Evolutionary conservation across 2,329 filamentous ascomycete genomes (phyloP), one percentile per base, ranked within the genome.

Genomic region (Zymoseptoria ardabiliae): DNA sequence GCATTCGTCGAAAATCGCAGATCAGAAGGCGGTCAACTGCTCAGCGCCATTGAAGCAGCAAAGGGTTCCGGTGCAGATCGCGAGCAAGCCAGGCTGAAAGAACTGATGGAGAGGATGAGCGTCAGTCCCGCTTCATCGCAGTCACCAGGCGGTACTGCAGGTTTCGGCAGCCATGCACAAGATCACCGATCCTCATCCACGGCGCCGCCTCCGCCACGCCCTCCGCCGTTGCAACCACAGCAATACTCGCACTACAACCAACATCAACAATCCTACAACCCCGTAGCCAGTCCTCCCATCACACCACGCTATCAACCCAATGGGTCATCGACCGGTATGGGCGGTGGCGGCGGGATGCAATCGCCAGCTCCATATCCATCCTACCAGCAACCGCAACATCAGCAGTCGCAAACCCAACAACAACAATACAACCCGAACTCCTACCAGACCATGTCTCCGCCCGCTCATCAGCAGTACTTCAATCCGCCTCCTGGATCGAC

Each of bases 1-100:
- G 89, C 89, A 0, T 99, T 99, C 75, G 92, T 99, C 65, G 95
- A 91, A 77, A 99, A 99, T 73, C 85, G 94, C 55, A 81, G 92
- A 61, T 88, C 90, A 0, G 94, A 99, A 77, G 94, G 94, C 3
- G 90, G 91, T 0, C 90, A 96, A 72, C 82, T 99, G 4, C 82
- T 99, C 41, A 86, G 85, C 66, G 88, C 91, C 67, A 99, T 99
- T 63, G 91, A 96, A 73, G 86, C 89, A 66, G 85, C 88, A 55
- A 87, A 87, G 68, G 84, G 81, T 55, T 87, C 77, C 45, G 76
- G 77, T 21, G 91, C 91, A 30, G 91, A 96, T 68, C 81, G 89
- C 56, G 93, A 97, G 72, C 87, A 90, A 58, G 91, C 96, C 69
- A 85, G 93, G 58, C 77, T 99, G 58, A 86, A 90, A 59, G 89